Evolutionary conservation across 305 asterid genomes (phyloP).

Genomic region (Plantago rigida): DNA sequence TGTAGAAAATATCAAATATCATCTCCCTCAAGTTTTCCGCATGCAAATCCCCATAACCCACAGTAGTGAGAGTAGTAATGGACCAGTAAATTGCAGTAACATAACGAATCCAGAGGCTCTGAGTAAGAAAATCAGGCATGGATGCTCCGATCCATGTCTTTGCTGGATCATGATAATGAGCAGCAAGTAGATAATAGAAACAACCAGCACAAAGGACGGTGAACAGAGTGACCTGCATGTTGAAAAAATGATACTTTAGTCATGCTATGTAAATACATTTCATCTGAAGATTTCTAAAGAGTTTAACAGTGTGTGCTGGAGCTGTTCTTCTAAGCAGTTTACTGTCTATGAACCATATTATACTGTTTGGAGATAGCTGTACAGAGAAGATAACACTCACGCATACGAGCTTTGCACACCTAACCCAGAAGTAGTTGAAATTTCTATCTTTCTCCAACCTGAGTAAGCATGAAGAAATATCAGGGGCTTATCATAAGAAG

Average conservation of each 20-base stretch:
- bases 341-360: neutral
- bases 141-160: conserved; percentile 79
- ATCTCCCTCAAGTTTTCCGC: conserved; percentile 61
- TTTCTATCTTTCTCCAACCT: conserved; percentile 84
- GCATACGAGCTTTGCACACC: conserved; percentile 67
- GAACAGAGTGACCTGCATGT: conserved; percentile 66
- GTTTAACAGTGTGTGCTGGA: no score
- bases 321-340: no score
- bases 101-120: conserved; percentile 58
- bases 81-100: conserved; percentile 77
- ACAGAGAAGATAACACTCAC: conserved; percentile 36
- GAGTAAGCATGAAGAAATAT: conserved; percentile 22
- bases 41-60: conserved; percentile 83
- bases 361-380: neutral
- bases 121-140: conserved; percentile 37
- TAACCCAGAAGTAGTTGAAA: conserved; percentile 79
- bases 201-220: conserved; percentile 88
- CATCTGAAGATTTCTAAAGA: no score
- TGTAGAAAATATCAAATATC: conserved; percentile 61
- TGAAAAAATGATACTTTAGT: conserved; percentile 4
- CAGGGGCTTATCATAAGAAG: neutral
- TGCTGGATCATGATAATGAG: conserved; percentile 45
- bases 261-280: no score
- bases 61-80: conserved; percentile 71
- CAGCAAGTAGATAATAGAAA: conserved; percentile 73